These are phyloP conservation scores for Botryosphaeria dothidea DNA, from an alignment of 2,329 filamentous ascomycete genomes.

Conservation along the genomic window DNA sequence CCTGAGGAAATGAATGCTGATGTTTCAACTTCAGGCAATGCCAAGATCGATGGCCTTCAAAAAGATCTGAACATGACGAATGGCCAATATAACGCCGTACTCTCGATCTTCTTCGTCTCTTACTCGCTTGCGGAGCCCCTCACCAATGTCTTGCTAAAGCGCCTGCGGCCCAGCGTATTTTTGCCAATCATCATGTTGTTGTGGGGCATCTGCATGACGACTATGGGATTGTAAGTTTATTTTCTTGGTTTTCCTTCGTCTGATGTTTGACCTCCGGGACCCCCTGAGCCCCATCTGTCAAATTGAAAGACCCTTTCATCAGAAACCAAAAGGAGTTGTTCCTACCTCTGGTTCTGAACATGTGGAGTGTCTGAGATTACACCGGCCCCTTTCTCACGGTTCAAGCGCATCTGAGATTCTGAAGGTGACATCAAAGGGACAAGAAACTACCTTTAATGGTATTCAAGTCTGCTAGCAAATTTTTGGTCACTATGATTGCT, in stretches of 20 bases:
- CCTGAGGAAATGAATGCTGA: neutral
- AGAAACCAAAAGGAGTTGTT: too few species aligned
- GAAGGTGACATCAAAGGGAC: too few species aligned
- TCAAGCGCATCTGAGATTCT: too few species aligned
- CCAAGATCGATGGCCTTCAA: constrained; percentile 59
- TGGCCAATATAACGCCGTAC: constrained; percentile 69
- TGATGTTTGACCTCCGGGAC: neutral
- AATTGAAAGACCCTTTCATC: too few species aligned
- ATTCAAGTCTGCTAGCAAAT: too few species aligned
- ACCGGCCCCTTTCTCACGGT: too few species aligned
- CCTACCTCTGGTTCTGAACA: too few species aligned
- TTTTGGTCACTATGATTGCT: too few species aligned
- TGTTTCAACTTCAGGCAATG: constrained; percentile 57
- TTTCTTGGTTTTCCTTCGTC: neutral
- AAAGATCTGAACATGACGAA: constrained; percentile 63
- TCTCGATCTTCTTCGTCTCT: constrained; percentile 85
- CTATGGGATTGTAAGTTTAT: constrained; percentile 62
- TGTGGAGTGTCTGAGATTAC: too few species aligned
- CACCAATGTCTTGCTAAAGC: constrained; percentile 80
- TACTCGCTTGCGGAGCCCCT: constrained; percentile 78
- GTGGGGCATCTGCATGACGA: constrained; percentile 70
- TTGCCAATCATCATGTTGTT: constrained; percentile 77
- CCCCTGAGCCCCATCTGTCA: too few species aligned
- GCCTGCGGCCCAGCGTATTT: constrained; percentile 73
- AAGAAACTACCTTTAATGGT: too few species aligned